Evolutionary conservation across 495 filamentous ascomycete genomes (phyloP).

Genomic region (Penicillium coprophilum): DNA sequence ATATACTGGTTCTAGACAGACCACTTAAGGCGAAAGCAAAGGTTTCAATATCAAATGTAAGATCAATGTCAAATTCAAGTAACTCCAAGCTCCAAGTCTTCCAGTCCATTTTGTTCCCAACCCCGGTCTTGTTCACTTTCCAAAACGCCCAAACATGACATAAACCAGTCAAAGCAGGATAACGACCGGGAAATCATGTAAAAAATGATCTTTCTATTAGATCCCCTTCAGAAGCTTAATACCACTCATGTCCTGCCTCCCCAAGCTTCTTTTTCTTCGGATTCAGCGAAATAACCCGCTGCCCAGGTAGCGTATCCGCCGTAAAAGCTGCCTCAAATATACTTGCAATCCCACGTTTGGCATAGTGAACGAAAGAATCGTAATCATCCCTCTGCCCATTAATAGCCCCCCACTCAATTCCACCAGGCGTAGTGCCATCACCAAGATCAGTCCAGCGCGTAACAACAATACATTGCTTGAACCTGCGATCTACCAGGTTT

Average conservation of each 20-base stretch:
- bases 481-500: slow-evolving; percentile 39
- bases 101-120: background rate
- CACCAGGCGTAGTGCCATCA: slow-evolving; percentile 45
- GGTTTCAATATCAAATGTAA: background rate
- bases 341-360: slow-evolving; percentile 53
- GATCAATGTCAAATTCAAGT: background rate
- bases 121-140: background rate
- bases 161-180: background rate
- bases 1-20: background rate
- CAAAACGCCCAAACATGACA: background rate
- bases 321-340: slow-evolving; percentile 56
- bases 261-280: slow-evolving; percentile 48
- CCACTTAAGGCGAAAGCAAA: background rate
- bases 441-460: slow-evolving; percentile 62
- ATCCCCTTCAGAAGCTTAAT: slow-evolving; percentile 30
- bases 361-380: slow-evolving; percentile 52
- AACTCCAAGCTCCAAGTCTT: background rate
- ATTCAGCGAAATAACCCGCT: slow-evolving; percentile 56
- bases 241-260: slow-evolving; percentile 51
- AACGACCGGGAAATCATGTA: background rate
- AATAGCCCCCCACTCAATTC: slow-evolving; percentile 50
- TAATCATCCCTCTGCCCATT: slow-evolving; percentile 46
- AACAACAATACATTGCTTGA: slow-evolving; percentile 59
- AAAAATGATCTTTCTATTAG: background rate
- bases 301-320: slow-evolving; percentile 53